Evolutionary conservation across 257 asterid genomes (phyloP), one percentile per base, ranked within the genome.

Genomic region (Galeopsis tetrahit): DNA sequence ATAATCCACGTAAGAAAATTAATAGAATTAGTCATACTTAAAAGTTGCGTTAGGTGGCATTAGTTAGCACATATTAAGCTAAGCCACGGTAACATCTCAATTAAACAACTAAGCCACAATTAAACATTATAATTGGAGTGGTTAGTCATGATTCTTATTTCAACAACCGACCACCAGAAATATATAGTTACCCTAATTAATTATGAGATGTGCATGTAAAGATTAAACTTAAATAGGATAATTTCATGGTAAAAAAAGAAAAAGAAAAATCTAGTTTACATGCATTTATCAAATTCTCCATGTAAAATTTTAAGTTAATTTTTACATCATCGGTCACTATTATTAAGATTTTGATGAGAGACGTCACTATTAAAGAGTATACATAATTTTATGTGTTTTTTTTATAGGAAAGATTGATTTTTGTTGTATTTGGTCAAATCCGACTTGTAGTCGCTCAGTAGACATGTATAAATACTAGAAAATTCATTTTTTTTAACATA

Each of bases 31-130:
- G 75, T 62, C 67, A 66, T 69, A 70, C 63, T 39, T 55, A 13
- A n/a, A 76, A 63, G 70, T 74, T 55, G 80, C 81, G 70, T 79
- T 88, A 77, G 81, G 82, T 85, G 40, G 73, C 68, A 75, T 34
- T 71, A 15, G 56, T 82, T 77, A 69, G 28, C 71, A 75, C 57
- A 69, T 52, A 21, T 21, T 21, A 21, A 21, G 28, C 28, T 69
- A 21, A 62, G 46, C 49, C 61, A 7, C 61, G 51, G 34, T 63
- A 10, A 32, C 51, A 52, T 53, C 52, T 68, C 11, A 42, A 63
- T 79, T 72, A 40, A 68, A 77, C 75, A 64, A 69, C 69, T 15
- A 66, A 75, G 44, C 52, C 69, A 53, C 62, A 44, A 21, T 21
- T 21, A 21, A 57, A 15, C 32, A 82, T 79, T 69, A 77, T 21